Base-by-base conservation (phyloP, 1,139 yeast genomes). In the Taphrina betulina region DNA sequence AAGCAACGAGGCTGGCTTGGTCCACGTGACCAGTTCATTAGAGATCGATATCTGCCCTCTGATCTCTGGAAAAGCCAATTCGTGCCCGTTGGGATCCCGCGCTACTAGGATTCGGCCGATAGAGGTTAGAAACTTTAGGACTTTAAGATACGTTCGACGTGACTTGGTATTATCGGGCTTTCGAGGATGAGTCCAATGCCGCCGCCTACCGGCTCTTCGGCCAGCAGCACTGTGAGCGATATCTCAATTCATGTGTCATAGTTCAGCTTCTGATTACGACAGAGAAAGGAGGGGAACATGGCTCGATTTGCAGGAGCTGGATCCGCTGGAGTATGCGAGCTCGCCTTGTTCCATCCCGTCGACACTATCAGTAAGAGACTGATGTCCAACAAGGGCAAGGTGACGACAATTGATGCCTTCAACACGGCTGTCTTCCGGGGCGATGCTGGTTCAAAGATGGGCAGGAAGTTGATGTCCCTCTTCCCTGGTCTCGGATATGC, bases 401-500 rank as follows among this genome's bases (percentile, higher is more conserved):
- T 90, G 63, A 69, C 85, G 40, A 75, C 80, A 34, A 69, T 78
- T 17, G 60, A 79, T 51, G 86, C 87, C 69, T 78, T 92, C 65
- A 92, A 92, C 76, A 66, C 77, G 53, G 96, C 92, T 57, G 84
- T 92, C 61, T 94, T 94, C 78, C 82, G 83, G 69, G 86, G 85
- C 61, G 82, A 83, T 65, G 95, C 96, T 34, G 68, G 75, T 56
- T 82, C 86, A 64, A 78, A 92, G 2, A 66, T 89, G 8, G 81
- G 82, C 33, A 77, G 80, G 62, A 80, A 96, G 70, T 68, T 87
- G 46, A 74, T 88, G 63, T 85, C 97, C 12, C 78, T 92, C 63
- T 92, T 92, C 76, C 98, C 99, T 14, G 99, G 99, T 69, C 79
- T 92, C 63, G 98, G 98, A 23, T 92, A 94, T 68, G 98, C 98